A percentile compares a stretch with the other conserved stretches of the same genome.
phyloP scores from a whole-genome alignment of 108 stramenopile genomes.

The Cyclostephanos invisitatus region DNA sequence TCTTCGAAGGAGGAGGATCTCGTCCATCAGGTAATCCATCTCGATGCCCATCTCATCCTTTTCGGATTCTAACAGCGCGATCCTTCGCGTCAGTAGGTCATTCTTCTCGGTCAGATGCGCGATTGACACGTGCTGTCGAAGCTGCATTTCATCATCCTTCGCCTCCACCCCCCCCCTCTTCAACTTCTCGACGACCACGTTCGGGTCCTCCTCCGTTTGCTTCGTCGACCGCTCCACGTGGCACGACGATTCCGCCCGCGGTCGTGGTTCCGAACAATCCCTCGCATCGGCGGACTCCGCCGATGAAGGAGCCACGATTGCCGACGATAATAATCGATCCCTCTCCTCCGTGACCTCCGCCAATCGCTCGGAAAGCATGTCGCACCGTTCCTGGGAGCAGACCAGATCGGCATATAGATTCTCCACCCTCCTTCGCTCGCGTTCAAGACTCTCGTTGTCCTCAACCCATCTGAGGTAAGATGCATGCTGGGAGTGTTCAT shows the following conservation, averaged over 20 bases:
- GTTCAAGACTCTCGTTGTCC: background rate
- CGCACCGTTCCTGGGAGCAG: background rate
- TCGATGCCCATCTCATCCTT: background rate
- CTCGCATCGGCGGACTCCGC: background rate
- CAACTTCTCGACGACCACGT: background rate
- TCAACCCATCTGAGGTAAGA: background rate
- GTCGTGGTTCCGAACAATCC: background rate
- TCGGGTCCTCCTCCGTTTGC: background rate
- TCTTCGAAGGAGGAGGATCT: background rate
- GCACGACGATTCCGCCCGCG: background rate
- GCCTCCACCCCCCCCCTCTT: background rate
- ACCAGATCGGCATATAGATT: background rate
- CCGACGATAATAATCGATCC: background rate
- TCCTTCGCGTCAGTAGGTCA: background rate
- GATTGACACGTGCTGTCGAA: background rate
- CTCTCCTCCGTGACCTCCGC: background rate
- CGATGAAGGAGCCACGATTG: background rate
- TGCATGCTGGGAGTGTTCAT: background rate
- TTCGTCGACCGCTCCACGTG: background rate
- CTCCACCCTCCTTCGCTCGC: background rate
- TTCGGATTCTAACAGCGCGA: background rate
- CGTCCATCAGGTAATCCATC: background rate
- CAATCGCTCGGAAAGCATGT: background rate
- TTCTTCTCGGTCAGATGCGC: background rate
- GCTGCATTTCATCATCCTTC: background rate